These are phyloP conservation scores for Neurospora hispaniola DNA, from an alignment of 495 filamentous ascomycete genomes.

Conservation along the genomic window DNA sequence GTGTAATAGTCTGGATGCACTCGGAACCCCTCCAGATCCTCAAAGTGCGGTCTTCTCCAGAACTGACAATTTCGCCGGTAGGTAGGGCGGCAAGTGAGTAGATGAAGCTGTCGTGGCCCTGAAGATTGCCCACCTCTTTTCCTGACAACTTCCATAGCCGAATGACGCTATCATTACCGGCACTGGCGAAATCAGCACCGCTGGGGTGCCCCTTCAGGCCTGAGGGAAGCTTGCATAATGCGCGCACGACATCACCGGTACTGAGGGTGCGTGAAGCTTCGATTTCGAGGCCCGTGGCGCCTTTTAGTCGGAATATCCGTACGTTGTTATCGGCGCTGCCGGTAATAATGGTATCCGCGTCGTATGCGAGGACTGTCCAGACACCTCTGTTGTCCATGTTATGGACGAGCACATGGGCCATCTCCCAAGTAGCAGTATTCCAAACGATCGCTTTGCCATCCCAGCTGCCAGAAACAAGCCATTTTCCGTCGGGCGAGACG, in stretches of 20 bases:
- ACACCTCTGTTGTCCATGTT: slow-evolving; percentile 68
- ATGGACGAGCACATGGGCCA: slow-evolving; percentile 45
- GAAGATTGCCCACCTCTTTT: slow-evolving; percentile 56
- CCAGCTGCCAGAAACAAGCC: slow-evolving; percentile 91
- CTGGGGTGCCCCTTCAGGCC: slow-evolving; percentile 50
- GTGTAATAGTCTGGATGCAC: slow-evolving; percentile 92
- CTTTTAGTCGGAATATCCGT: slow-evolving; percentile 60
- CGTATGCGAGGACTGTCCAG: slow-evolving; percentile 82
- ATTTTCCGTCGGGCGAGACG: slow-evolving; percentile 54
- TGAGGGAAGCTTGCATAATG: slow-evolving; percentile 67
- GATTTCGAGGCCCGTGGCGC: slow-evolving; percentile 58
- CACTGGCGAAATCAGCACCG: slow-evolving; percentile 79
- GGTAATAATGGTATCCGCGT: slow-evolving; percentile 71
- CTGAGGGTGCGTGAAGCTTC: slow-evolving; percentile 63
- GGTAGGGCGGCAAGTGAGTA: slow-evolving; percentile 74
- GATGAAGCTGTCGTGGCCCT: slow-evolving; percentile 91
- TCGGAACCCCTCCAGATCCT: slow-evolving; percentile 73
- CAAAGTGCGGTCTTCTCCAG: slow-evolving; percentile 86
- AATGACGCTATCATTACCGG: slow-evolving; percentile 79
- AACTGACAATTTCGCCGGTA: slow-evolving; percentile 79
- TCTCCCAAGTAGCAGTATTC: slow-evolving; percentile 67
- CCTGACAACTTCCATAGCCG: slow-evolving; percentile 75
- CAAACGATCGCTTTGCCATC: slow-evolving; percentile 77
- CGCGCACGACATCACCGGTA: slow-evolving; percentile 76
- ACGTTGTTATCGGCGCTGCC: slow-evolving; percentile 88